Evolutionary conservation across 164 flowering plant genomes (phyloP), one percentile per base, ranked within the genome.

Genomic region (Buxus sempervirens): DNA sequence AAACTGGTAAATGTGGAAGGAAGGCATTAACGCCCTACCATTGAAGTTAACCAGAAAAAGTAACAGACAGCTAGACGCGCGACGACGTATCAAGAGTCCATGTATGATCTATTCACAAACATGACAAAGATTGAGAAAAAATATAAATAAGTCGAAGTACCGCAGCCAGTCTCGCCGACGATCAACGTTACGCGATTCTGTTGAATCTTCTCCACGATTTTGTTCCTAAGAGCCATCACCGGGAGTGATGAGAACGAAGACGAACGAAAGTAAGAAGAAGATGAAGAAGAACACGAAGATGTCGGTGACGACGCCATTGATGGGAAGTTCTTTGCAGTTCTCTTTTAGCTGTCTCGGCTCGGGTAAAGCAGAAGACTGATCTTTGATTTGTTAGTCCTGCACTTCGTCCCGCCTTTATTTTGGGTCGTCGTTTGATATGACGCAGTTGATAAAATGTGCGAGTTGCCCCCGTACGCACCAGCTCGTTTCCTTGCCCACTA

Each of bases 141-240:
- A 53, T 21, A 14, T 16, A 24, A 63, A 53, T 21, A 14, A n/a
- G 42, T 19, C 27, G n/a, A 58, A 56, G 45, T 85, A 94, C 98
- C 98, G 79, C 98, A 91, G 27, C 98, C 97, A 58, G 98, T 84
- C 57, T 94, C 98, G 21, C 98, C 98, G 71, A 94, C 85, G 73
- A 94, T 94, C 59, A 94, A 79, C 24, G 97, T 91, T 41, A 94
- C 96, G 63, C 98, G 96, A 85, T 91, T 94, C 55, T 81, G 84
- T 38, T 65, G 65, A 58, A 94, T 79, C 76, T 94, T 94, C 72
- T 82, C 90, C 32, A 94, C 86, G 70, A 94, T 91, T 71, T 80
- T 91, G 22, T 70, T 69, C 56, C 78, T 78, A 60, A 88, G 66
- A 0, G 80, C 70, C 86, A 78, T 74, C 3, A 93, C 83, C 6